Evolutionary conservation across 176 grass and related monocot genomes (phyloP).

Genomic region (Musa troglodytarum): DNA sequence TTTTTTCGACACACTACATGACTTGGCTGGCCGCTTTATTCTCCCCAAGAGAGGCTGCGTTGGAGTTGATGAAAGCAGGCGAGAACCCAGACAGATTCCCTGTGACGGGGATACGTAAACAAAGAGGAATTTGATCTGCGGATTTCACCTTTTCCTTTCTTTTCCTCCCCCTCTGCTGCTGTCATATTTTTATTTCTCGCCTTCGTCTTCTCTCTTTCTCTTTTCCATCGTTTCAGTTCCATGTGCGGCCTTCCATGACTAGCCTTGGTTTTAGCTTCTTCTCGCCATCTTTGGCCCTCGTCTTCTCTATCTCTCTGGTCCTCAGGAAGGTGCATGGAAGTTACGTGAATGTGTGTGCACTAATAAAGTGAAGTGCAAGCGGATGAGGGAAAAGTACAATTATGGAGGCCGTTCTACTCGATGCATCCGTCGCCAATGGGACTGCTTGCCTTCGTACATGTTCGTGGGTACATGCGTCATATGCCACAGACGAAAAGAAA

Average conservation of each 20-base stretch:
- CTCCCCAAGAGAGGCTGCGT: constrained; percentile 51
- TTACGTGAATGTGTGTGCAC: constrained; percentile 22
- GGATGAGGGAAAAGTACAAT: no score
- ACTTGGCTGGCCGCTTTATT: constrained; percentile 43
- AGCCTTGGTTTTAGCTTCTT: constrained; percentile 4
- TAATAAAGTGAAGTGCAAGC: background rate
- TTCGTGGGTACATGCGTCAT: background rate
- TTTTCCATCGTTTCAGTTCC: constrained; percentile 13
- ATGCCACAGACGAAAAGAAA: background rate
- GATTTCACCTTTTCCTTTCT: background rate
- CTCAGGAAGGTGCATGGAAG: constrained; percentile 10
- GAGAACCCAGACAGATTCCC: constrained; percentile 68
- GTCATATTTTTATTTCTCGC: no score
- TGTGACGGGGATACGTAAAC: constrained; percentile 45
- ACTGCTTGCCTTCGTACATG: constrained; percentile 25
- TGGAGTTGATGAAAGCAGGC: constrained; percentile 56
- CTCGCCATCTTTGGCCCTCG: background rate
- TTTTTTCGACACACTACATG: no score
- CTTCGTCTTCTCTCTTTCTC: background rate
- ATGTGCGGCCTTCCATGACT: constrained; percentile 14
- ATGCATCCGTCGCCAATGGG: constrained; percentile 16
- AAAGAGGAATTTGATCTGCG: constrained; percentile 3
- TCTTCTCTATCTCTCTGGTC: no score
- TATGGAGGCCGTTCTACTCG: no score
- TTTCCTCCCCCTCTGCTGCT: background rate